phyloP scores from a whole-genome alignment of 306 rosid genomes.

The Glycine tomentella region DNA sequence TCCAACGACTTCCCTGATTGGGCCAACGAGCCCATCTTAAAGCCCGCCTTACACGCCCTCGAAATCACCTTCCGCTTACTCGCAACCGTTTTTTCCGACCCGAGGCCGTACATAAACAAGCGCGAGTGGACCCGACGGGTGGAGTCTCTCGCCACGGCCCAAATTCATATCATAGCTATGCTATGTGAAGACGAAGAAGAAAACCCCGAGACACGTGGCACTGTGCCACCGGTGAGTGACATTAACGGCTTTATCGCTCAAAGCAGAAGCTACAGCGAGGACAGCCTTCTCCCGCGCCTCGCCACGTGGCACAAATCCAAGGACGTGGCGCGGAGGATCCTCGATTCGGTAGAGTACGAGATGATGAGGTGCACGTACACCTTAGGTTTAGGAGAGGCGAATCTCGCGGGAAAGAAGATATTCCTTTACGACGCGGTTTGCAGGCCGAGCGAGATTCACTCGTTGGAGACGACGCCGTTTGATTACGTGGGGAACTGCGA shows the following conservation, averaged over 20 bases:
- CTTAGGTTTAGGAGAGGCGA: conserved; percentile 81
- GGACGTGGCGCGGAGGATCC: conserved; percentile 61
- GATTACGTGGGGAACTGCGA: conserved; percentile 64
- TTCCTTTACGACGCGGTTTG: conserved; percentile 85
- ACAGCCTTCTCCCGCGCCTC: conserved; percentile 74
- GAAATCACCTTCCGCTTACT: conserved; percentile 86
- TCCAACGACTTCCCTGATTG: conserved; percentile 63
- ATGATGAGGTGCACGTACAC: conserved; percentile 80
- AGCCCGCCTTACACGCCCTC: conserved; percentile 77
- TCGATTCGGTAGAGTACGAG: conserved; percentile 68
- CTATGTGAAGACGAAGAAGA: conserved; percentile 76
- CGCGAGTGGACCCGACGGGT: conserved; percentile 78
- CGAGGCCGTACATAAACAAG: conserved; percentile 69
- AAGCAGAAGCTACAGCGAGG: conserved; percentile 66
- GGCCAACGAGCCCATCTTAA: conserved; percentile 74
- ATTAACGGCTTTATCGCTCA: conserved; percentile 28
- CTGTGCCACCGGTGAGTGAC: conserved; percentile 61
- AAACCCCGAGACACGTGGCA: conserved; percentile 57
- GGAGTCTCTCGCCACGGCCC: conserved; percentile 63
- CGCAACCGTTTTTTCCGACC: conserved; percentile 69
- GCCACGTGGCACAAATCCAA: conserved; percentile 80
- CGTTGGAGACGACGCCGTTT: conserved; percentile 58
- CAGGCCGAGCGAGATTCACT: conserved; percentile 68
- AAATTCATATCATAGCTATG: conserved; percentile 68
- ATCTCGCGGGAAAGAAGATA: conserved; percentile 65